Evolutionary conservation across 2,329 filamentous ascomycete genomes (phyloP).

Genomic region (Pseudocercospora crystallina): DNA sequence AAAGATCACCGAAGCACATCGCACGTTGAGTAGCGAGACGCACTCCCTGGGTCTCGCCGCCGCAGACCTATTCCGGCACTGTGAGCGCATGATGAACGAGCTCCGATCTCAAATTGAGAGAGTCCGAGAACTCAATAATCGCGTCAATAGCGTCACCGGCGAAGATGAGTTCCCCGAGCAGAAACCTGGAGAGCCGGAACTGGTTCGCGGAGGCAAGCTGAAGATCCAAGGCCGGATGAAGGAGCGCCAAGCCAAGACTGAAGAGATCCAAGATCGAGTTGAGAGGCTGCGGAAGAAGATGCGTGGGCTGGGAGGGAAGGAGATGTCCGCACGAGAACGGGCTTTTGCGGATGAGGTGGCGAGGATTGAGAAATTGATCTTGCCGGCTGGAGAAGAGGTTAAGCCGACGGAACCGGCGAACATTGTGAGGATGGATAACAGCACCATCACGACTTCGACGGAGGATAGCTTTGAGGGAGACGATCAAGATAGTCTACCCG

Average conservation of each 20-base stretch:
- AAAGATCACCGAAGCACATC: conserved; percentile 71
- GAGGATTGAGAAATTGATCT: conserved; percentile 37
- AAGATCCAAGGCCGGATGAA: conserved; percentile 61
- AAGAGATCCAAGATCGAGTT: conserved; percentile 58
- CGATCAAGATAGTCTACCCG: conserved; percentile 16
- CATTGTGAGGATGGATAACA: conserved; percentile 31
- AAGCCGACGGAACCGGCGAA: conserved; percentile 26
- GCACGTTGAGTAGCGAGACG: conserved; percentile 68
- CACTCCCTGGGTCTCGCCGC: conserved; percentile 67
- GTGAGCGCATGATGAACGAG: conserved; percentile 66
- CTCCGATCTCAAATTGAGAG: conserved; percentile 66
- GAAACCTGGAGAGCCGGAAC: conserved; percentile 42
- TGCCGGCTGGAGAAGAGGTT: conserved; percentile 28
- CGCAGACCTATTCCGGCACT: conserved; percentile 70
- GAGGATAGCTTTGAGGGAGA: conserved; percentile 11
- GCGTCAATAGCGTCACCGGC: conserved; percentile 66
- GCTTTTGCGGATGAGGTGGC: conserved; percentile 60
- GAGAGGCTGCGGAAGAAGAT: conserved; percentile 58
- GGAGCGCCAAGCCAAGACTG: conserved; percentile 56
- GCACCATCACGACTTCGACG: conserved; percentile 18
- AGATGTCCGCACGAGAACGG: conserved; percentile 63
- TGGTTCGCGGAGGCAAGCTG: conserved; percentile 33
- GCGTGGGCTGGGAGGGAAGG: conserved; percentile 49
- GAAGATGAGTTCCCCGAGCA: conserved; percentile 48
- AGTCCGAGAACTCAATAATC: conserved; percentile 63